Evolutionary conservation across 441 rosid species (phyloP).

Genomic region (Gossypium schwendimanii): DNA sequence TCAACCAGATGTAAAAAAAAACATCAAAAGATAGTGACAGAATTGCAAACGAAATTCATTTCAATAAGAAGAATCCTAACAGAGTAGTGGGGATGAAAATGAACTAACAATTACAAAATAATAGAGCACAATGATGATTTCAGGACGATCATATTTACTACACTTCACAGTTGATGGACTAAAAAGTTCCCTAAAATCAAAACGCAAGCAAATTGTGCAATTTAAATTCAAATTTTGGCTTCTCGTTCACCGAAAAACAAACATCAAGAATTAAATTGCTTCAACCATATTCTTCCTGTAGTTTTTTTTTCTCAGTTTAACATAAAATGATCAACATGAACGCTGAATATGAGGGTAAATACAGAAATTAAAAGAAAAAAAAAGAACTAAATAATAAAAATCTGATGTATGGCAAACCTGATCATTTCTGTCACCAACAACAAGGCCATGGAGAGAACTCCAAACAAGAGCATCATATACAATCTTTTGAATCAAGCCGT

Average conservation of each 20-base stretch:
- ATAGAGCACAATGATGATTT: not conserved
- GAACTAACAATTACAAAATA: not conserved
- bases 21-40: not conserved
- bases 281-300: not conserved
- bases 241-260: not conserved
- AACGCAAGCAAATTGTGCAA: not conserved
- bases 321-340: not conserved
- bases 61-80: not conserved
- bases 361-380: not conserved
- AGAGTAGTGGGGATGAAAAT: not conserved
- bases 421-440: constrained; percentile 69
- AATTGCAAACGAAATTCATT: not conserved
- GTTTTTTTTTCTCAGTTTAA: not conserved
- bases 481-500: constrained; percentile 59
- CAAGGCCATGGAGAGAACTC: constrained; percentile 90
- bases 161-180: not conserved
- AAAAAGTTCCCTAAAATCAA: not conserved
- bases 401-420: constrained; percentile 35
- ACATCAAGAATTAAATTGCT: not conserved
- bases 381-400: not conserved
- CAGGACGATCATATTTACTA: not conserved
- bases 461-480: constrained; percentile 91
- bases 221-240: constrained; percentile 2
- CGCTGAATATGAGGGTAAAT: not conserved
- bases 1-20: not conserved